Evolutionary conservation across 2,329 filamentous ascomycete genomes (phyloP).

Genomic region (Fusarium sp.): DNA sequence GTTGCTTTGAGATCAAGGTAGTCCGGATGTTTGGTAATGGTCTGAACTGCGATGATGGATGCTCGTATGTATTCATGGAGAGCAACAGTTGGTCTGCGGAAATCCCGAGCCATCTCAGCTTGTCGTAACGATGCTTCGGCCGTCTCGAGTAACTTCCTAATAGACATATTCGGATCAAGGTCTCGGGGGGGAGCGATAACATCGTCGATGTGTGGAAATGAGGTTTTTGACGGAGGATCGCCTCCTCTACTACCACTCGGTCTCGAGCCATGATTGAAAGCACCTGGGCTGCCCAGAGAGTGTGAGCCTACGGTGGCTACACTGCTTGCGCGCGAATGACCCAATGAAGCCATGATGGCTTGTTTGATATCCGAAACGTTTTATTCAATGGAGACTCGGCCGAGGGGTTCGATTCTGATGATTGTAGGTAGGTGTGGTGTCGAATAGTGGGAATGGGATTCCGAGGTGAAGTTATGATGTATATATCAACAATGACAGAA

Average conservation of each 20-base stretch:
- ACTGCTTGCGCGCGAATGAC: conserved; percentile 46
- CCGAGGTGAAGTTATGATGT: conserved; percentile 8
- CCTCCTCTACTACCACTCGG: conserved; percentile 48
- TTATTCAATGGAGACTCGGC: conserved; percentile 31
- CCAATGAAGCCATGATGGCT: conserved; percentile 46
- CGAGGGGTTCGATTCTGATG: conserved; percentile 5
- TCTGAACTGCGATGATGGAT: conserved; percentile 80
- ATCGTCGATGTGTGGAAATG: conserved; percentile 67
- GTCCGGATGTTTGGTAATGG: conserved; percentile 81
- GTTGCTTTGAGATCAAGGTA: conserved; percentile 74
- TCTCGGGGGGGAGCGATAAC: conserved; percentile 61
- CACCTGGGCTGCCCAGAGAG: conserved; percentile 51
- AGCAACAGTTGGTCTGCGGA: conserved; percentile 77
- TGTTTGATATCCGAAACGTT: conserved; percentile 6
- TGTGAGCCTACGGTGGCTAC: conserved; percentile 46
- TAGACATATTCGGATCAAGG: conserved; percentile 62
- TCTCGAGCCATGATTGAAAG: conserved; percentile 49
- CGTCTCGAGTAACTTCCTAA: conserved; percentile 65
- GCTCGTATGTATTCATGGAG: conserved; percentile 88
- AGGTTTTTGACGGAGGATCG: conserved; percentile 47
- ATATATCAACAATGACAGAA: conserved; percentile 27
- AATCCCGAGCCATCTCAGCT: conserved; percentile 72
- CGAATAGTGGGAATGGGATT: conserved; percentile 2
- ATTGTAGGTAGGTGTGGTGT: conserved; percentile 4
- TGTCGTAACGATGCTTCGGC: conserved; percentile 67